These are phyloP conservation scores for Blastocystis hominis DNA, from an alignment of 352 stramenopile species.

Conservation along the genomic window DNA sequence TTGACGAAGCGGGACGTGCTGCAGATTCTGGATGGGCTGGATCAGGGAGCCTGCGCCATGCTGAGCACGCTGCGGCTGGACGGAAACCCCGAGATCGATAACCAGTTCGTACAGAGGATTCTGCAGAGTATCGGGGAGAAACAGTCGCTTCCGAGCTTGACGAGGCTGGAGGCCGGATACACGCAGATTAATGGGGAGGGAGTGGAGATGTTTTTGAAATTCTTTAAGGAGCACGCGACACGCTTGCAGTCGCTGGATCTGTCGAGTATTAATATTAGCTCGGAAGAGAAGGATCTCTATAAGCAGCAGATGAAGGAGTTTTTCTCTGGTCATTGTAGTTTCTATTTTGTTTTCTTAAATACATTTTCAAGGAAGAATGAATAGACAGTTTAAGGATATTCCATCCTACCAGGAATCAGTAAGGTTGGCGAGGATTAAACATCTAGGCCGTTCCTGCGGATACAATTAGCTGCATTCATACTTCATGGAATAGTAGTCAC, in stretches of 20 bases:
- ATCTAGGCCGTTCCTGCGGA: conserved; percentile 16
- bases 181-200: conserved; percentile 21
- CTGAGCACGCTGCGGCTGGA: conserved; percentile 15
- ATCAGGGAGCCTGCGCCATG: background rate
- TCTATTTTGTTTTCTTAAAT: conserved; percentile 12
- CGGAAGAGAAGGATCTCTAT: background rate
- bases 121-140: background rate
- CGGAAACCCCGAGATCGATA: conserved; percentile 6
- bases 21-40: conserved; percentile 14
- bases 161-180: conserved; percentile 10
- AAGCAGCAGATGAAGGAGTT: conserved; percentile 21
- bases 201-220: conserved; percentile 11
- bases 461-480: conserved; percentile 25
- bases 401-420: background rate
- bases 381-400: background rate
- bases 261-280: background rate
- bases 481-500: background rate
- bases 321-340: background rate
- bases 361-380: background rate
- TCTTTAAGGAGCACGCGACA: conserved; percentile 29
- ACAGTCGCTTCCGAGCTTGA: background rate
- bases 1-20: conserved; percentile 13
- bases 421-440: background rate
- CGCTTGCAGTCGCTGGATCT: conserved; percentile 2
- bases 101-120: background rate